Base-by-base conservation (phyloP, 2,329 filamentous ascomycete species). In the Samsoniella hepiali region DNA sequence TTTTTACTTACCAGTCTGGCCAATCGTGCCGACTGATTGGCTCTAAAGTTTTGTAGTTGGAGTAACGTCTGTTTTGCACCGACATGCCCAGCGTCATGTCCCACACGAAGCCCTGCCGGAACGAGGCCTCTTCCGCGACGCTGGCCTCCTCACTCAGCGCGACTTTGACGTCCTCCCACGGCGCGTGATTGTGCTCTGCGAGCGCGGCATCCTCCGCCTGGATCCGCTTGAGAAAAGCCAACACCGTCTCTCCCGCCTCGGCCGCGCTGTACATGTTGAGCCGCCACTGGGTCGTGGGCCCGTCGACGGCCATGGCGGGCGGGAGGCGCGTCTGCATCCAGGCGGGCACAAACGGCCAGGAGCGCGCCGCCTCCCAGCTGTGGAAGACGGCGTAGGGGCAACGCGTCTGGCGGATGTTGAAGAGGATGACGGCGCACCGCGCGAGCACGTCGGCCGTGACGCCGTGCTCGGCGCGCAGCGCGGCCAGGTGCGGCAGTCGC, bases 91-190 rank as follows among this genome's bases (percentile, higher is more conserved):
- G 68, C 8, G 71, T 75, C 2, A 77, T 66, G 60, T 77, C 76
- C 76, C 75, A 77, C 9, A 77, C 74, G 58, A 77, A 76, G 2
- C 72, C 68, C 55, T 77, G 76, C 31, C 75, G 69, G 38, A 71
- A 76, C 1, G 75, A 75, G 0, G 74, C 76, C 2, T 74, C 69
- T 3, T 69, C 64, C 0, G 73, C 75, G 27, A 70, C 65, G 10
- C 63, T 64, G 0, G 70, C 75, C 60, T 77, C 75, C 32, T 76
- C 75, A 22, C 67, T 64, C 8, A 77, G 71, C 17, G 65, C 70
- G 8, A 69, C 64, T 3, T 75, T 50, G 1, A 77, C 67, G 13
- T 67, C 68, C 38, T 72, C 71, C 75, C 75, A 77, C 1, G 75
- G 74, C 0, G 68, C 73, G 55, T 77, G 75, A 29, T 70, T 68